phyloP scores from a whole-genome alignment of 345 rosid species.

The sweet orange (Citrus sinensis) region DNA sequence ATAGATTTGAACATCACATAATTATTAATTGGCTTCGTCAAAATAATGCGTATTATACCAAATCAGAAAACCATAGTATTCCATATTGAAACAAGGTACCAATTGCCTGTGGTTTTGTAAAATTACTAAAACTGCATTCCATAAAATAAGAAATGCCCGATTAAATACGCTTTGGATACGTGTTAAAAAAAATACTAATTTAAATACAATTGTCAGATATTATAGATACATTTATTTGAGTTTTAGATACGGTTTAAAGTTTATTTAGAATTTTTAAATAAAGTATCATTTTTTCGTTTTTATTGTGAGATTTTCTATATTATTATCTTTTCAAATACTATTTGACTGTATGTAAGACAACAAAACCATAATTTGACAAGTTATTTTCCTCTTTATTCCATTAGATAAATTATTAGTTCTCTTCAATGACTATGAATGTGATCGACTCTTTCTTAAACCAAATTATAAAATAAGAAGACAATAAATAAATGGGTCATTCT shows the following conservation, averaged over 20 bases:
- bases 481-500: no score
- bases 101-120: background rate
- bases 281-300: no score
- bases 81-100: background rate
- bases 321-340: background rate
- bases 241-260: background rate
- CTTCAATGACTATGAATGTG: no score
- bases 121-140: background rate
- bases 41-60: background rate
- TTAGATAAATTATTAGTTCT: no score
- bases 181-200: background rate
- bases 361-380: no score
- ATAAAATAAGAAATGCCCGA: background rate
- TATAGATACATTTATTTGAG: background rate
- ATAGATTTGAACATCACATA: background rate
- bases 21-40: background rate
- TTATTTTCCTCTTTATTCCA: no score
- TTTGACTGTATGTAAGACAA: no score
- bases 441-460: no score
- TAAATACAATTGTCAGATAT: background rate
- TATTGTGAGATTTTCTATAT: no score
- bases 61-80: background rate
- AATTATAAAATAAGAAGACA: no score
- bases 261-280: no score
- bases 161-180: background rate